Conservation (phyloP, 768 basidiomycete species). For the Tricholoma matsutake region DNA sequence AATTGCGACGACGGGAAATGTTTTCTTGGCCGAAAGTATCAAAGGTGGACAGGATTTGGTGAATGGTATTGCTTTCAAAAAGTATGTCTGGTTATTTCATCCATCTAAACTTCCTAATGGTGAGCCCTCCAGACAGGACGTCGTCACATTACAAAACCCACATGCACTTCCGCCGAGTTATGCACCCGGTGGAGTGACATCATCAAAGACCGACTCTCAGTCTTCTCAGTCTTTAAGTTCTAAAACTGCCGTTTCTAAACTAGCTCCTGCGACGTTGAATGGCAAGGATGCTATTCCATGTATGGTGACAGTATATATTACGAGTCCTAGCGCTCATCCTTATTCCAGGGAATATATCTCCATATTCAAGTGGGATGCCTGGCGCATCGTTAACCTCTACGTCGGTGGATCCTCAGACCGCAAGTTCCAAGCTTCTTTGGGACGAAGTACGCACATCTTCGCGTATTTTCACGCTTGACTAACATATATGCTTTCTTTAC, state of each 20-base stretch:
- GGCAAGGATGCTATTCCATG: slow-evolving; percentile 65
- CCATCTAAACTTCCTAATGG: background rate
- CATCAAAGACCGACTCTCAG: slow-evolving; percentile 26
- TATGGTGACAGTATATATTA: slow-evolving; percentile 28
- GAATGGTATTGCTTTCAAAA: slow-evolving; percentile 79
- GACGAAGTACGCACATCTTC: slow-evolving; percentile 62
- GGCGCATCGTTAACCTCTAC: slow-evolving; percentile 96
- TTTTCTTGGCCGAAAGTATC: slow-evolving; percentile 88
- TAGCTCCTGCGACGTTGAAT: slow-evolving; percentile 39
- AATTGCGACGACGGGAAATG: slow-evolving; percentile 87
- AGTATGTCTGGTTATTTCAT: slow-evolving; percentile 38
- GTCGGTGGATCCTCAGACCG: slow-evolving; percentile 70
- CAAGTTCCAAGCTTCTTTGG: slow-evolving; percentile 82
- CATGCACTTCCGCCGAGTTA: slow-evolving; percentile 71
- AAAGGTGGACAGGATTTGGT: slow-evolving; percentile 86
- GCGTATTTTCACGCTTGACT: background rate
- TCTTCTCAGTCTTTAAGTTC: slow-evolving; percentile 18
- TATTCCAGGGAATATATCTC: slow-evolving; percentile 79
- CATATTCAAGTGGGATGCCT: slow-evolving; percentile 83
- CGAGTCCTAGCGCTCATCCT: background rate
- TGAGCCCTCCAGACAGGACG: slow-evolving; percentile 58
- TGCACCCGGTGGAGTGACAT: slow-evolving; percentile 25
- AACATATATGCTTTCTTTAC: slow-evolving; percentile 1
- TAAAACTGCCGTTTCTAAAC: slow-evolving; percentile 33
- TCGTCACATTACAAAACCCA: slow-evolving; percentile 92